Base-by-base conservation (phyloP, 2,329 filamentous ascomycete genomes). In the Ophiosphaerella narmari region DNA sequence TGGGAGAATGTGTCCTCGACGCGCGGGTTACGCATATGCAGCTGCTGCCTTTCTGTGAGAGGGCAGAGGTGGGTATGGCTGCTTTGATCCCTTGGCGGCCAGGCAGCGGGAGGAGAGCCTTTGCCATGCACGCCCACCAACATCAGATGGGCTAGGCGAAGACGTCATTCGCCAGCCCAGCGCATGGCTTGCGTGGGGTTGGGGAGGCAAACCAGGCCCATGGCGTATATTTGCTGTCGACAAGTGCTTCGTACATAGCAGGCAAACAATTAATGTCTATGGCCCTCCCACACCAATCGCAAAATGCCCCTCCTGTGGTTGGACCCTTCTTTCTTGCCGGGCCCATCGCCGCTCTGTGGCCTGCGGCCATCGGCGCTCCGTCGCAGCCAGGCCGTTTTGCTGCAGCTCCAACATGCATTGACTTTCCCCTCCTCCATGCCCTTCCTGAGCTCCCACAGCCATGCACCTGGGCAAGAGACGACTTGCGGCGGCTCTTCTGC, bases 381-480 rank as follows among this genome's bases (percentile, higher is more conserved):
- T 57, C 56, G 54, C 52, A 49, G 50, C 43, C 23, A 34, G 43
- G 38, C 36, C 37, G 33, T 16, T 39, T 46, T 46, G 37, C 43
- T 52, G 39, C 39, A 48, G 52, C 48, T 48, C 41, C 47, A 24
- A 29, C n/a, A 39, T 39, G 49, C 40, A 40, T 32, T 33, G 24
- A 31, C 31, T 52, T 21, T 56, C 55, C 56, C 57, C 50, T 54
- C 44, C 54, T 40, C 46, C 50, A 26, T 29, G 40, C 36, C 41
- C 46, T 48, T 50, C 43, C 36, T 31, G 43, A 49, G 59, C 58
- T 60, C 31, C 59, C 41, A 37, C 46, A 54, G 54, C 52, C 46
- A 68, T 66, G 62, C 50, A 47, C 16, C 32, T 51, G 43, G 47
- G 39, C 39, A 51, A 34, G 23, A 52, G 43, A 33, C 36, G 46